These are phyloP conservation scores for Carex cristatella DNA, from an alignment of 176 grass and related monocot genomes.

Conservation along the genomic window DNA sequence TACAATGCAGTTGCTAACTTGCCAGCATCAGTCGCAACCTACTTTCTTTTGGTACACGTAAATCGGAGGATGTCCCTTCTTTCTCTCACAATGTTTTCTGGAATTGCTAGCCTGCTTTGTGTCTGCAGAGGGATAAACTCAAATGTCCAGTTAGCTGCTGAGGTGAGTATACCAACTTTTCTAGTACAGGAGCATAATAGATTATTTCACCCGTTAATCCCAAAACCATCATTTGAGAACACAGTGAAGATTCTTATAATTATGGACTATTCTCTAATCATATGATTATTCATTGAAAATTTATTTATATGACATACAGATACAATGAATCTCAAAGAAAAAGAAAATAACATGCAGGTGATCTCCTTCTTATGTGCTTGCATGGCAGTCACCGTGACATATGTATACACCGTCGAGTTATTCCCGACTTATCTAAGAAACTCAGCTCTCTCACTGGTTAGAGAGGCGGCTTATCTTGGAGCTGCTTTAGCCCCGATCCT, in stretches of 20 bases:
- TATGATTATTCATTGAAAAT: neutral
- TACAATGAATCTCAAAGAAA: neutral
- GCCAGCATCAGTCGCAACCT: slow-evolving; percentile 30
- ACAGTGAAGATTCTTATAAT: neutral
- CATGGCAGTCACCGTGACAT: slow-evolving; percentile 43
- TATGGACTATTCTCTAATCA: no score
- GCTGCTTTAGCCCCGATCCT: slow-evolving; percentile 51
- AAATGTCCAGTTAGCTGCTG: slow-evolving; percentile 32
- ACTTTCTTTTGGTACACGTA: slow-evolving; percentile 35
- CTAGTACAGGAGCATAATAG: neutral
- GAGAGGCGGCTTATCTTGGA: slow-evolving; percentile 56
- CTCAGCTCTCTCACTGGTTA: slow-evolving; percentile 58
- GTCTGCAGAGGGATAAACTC: slow-evolving; percentile 21
- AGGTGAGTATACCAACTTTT: neutral
- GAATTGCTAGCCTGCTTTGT: slow-evolving; percentile 40
- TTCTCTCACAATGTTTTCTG: slow-evolving; percentile 28
- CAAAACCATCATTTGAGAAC: neutral
- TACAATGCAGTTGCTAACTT: slow-evolving; percentile 65
- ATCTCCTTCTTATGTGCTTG: slow-evolving; percentile 53
- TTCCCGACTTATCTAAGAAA: slow-evolving; percentile 77
- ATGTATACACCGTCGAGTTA: slow-evolving; percentile 65
- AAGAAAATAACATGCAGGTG: neutral
- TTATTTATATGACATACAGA: neutral
- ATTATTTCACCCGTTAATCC: neutral
- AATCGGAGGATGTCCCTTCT: slow-evolving; percentile 45